These are phyloP conservation scores for Kurtzmaniella natalensis DNA, from an alignment of 1,139 yeast genomes.

Conservation along the genomic window DNA sequence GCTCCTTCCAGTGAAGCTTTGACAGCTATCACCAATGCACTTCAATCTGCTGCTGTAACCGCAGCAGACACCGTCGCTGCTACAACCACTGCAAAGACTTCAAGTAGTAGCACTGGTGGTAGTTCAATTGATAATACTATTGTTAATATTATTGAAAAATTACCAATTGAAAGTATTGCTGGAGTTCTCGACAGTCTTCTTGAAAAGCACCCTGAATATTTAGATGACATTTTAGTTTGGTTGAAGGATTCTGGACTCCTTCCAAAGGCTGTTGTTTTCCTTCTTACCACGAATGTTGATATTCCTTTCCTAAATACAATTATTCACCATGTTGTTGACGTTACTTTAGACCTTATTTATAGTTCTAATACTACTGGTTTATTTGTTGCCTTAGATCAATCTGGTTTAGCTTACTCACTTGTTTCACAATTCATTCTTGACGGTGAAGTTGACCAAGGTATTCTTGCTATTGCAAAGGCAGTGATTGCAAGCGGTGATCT, in stretches of 20 bases:
- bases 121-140: background rate
- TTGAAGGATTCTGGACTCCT: slow-evolving; percentile 23
- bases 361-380: slow-evolving; percentile 24
- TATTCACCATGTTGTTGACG: background rate
- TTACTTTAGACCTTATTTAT: slow-evolving; percentile 15
- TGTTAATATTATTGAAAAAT: slow-evolving; percentile 15
- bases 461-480: slow-evolving; percentile 19
- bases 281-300: slow-evolving; percentile 22
- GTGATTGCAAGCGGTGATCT: slow-evolving; percentile 19
- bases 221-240: slow-evolving; percentile 23
- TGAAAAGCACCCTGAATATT: slow-evolving; percentile 19
- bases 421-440: slow-evolving; percentile 24
- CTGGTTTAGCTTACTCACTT: slow-evolving; percentile 29
- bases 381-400: slow-evolving; percentile 30
- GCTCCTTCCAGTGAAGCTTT: background rate
- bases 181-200: slow-evolving; percentile 28
- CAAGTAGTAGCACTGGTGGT: slow-evolving; percentile 1
- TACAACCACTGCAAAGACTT: background rate
- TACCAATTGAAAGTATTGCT: slow-evolving; percentile 28
- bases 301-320: slow-evolving; percentile 4
- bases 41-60: background rate
- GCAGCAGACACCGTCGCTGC: slow-evolving; percentile 1
- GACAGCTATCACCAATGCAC: background rate
- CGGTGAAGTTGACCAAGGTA: slow-evolving; percentile 25
- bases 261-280: slow-evolving; percentile 22